These are phyloP conservation scores for Lichtheimia ramosa DNA, from an alignment of 371 early-diverging fungal species.

Conservation along the genomic window DNA sequence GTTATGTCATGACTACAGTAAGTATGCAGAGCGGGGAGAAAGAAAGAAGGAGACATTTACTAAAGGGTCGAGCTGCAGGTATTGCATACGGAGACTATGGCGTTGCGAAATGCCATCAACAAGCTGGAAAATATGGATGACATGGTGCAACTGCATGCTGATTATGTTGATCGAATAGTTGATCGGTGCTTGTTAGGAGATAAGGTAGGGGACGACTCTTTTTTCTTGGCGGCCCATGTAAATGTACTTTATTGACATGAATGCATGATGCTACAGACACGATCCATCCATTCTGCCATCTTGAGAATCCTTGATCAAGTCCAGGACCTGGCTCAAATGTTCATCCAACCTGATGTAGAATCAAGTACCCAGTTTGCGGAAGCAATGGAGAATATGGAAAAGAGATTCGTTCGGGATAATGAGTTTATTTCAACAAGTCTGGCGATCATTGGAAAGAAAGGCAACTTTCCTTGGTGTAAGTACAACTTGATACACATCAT, in stretches of 20 bases:
- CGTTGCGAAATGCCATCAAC: conserved; percentile 4
- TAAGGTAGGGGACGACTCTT: conserved; percentile 24
- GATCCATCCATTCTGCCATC: conserved; percentile 31
- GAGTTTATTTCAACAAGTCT: conserved; percentile 41
- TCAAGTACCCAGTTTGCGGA: background rate
- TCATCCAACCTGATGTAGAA: conserved; percentile 6
- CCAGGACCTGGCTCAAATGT: conserved; percentile 22
- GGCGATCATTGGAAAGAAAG: conserved; percentile 34
- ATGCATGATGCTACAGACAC: conserved; percentile 16
- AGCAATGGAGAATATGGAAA: conserved; percentile 25
- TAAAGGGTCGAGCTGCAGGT: conserved; percentile 28
- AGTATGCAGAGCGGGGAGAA: background rate
- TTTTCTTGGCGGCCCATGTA: background rate
- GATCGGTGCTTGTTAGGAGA: conserved; percentile 48
- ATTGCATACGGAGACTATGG: conserved; percentile 23
- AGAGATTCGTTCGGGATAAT: conserved; percentile 32
- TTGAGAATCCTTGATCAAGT: conserved; percentile 36
- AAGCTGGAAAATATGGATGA: conserved; percentile 13
- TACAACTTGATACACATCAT: background rate
- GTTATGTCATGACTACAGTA: conserved; percentile 53
- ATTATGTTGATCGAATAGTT: conserved; percentile 34
- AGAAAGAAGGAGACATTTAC: background rate
- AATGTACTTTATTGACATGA: background rate
- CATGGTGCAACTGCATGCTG: conserved; percentile 25
- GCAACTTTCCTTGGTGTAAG: conserved; percentile 50